Base-by-base conservation (phyloP, 1,284 basidiomycete genomes). In the Rhodotorula sp. region DNA sequence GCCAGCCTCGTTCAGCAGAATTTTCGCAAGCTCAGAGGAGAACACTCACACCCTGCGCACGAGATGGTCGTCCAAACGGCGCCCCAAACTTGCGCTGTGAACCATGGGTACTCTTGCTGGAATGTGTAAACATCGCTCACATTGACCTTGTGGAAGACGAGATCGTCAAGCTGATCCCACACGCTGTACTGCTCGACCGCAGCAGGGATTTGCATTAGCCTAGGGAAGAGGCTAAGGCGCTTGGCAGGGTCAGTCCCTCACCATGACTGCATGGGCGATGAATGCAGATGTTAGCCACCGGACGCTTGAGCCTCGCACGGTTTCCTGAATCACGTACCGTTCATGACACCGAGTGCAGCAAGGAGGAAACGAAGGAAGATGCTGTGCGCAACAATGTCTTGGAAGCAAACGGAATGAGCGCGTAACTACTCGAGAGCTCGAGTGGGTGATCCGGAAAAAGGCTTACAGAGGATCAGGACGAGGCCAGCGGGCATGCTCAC, bases 151-250 rank as follows among this genome's bases (percentile, higher is more conserved):
- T 67, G 65, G 16, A 66, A 54, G 26, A 34, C 34, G 43, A 75
- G 66, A 51, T 75, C 73, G 47, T 75, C 73, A 49, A 75, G 67
- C 46, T 48, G 39, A 16, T 71, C 65, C 64, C 69, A 74, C 5
- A 74, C 64, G 10, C 64, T 61, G 62, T 74, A 74, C 72, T 70
- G 56, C 12, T 14, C 3, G 20, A 8, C 4, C 7, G 34, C 34
- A 34, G n/a, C n/a, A 34, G 34, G 7, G 34, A 34, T 4, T 3
- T n/a, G n/a, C n/a, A n/a, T n/a, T n/a, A n/a, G n/a, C n/a, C n/a
- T n/a, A n/a, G n/a, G n/a, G n/a, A n/a, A n/a, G n/a, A n/a, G n/a
- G n/a, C n/a, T n/a, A n/a, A n/a, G n/a, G n/a, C n/a, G n/a, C n/a
- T n/a, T n/a, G n/a, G n/a, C n/a, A n/a, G n/a, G n/a, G n/a, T n/a